phyloP scores from a whole-genome alignment of 1,284 basidiomycete species.

The Blastosporella zonata region DNA sequence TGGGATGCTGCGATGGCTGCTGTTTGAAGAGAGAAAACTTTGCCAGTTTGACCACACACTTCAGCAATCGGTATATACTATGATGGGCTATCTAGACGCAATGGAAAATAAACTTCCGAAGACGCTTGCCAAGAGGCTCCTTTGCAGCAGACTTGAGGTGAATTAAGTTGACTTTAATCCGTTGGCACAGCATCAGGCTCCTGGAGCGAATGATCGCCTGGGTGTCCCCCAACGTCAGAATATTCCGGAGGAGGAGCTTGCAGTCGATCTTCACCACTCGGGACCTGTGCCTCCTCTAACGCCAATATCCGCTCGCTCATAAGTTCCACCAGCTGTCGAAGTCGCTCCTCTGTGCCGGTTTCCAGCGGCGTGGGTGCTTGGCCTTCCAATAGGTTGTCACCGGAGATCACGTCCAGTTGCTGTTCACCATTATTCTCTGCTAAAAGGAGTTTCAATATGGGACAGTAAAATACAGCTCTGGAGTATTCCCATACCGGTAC shows the following conservation, averaged over 20 bases:
- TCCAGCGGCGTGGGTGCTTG: background rate
- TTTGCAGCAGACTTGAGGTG: no score
- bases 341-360: background rate
- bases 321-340: background rate
- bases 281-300: background rate
- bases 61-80: background rate
- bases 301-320: constrained; percentile 4
- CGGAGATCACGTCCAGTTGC: background rate
- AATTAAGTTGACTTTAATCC: no score
- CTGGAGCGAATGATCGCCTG: background rate
- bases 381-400: background rate
- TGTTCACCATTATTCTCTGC: background rate
- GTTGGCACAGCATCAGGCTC: no score
- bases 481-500: background rate
- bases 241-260: background rate
- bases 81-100: no score
- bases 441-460: background rate
- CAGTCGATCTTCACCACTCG: background rate
- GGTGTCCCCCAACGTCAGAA: background rate
- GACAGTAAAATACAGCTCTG: background rate
- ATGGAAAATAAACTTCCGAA: no score
- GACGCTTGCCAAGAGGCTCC: no score
- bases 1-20: constrained; percentile 82
- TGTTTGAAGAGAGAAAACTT: constrained; percentile 1
- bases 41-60: background rate